Percentiles rank a stretch among this genome's conserved stretches.
Conservation (phyloP, 441 rosid genomes). For the Pelargonium myrrhifolium region DNA sequence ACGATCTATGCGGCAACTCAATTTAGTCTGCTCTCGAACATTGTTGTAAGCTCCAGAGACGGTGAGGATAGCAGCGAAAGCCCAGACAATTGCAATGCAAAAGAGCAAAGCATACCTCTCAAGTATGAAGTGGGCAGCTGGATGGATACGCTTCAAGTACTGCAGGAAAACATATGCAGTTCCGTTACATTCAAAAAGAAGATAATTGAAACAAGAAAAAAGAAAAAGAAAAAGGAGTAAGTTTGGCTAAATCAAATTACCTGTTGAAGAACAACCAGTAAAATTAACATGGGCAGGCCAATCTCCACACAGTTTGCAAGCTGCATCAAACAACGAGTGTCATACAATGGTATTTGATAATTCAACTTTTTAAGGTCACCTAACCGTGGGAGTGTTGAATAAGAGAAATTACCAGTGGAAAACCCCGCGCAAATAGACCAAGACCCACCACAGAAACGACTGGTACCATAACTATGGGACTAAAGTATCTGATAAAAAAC, state of each 20-base stretch:
- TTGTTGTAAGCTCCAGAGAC: slow-evolving; percentile 87
- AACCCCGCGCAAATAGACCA: slow-evolving; percentile 73
- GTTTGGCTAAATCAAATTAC: slow-evolving; percentile 25
- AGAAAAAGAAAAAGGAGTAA: too few species aligned
- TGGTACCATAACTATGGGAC: slow-evolving; percentile 64
- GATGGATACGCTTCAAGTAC: not conserved
- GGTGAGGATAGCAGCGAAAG: slow-evolving; percentile 81
- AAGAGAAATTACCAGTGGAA: slow-evolving; percentile 60
- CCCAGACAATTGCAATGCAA: slow-evolving; percentile 76
- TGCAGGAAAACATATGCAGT: slow-evolving; percentile 17
- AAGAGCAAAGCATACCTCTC: slow-evolving; percentile 29
- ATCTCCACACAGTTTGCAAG: slow-evolving; percentile 83
- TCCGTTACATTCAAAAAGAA: slow-evolving; percentile 8
- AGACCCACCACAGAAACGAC: slow-evolving; percentile 66
- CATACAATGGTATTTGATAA: slow-evolving; percentile 7
- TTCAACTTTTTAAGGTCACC: not conserved
- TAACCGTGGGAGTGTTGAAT: not conserved
- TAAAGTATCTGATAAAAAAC: slow-evolving; percentile 45
- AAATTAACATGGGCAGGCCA: slow-evolving; percentile 88
- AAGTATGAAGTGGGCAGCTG: not conserved
- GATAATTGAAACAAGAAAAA: not conserved
- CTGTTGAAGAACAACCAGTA: slow-evolving; percentile 60
- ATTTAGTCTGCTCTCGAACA: slow-evolving; percentile 41
- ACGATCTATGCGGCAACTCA: slow-evolving; percentile 69
- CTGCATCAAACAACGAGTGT: slow-evolving; percentile 32